Percentiles rank a stretch among this genome's conserved stretches.
These are phyloP conservation scores for Linanthus parryae DNA, from an alignment of 148 eudicot species.

Conservation along the genomic window DNA sequence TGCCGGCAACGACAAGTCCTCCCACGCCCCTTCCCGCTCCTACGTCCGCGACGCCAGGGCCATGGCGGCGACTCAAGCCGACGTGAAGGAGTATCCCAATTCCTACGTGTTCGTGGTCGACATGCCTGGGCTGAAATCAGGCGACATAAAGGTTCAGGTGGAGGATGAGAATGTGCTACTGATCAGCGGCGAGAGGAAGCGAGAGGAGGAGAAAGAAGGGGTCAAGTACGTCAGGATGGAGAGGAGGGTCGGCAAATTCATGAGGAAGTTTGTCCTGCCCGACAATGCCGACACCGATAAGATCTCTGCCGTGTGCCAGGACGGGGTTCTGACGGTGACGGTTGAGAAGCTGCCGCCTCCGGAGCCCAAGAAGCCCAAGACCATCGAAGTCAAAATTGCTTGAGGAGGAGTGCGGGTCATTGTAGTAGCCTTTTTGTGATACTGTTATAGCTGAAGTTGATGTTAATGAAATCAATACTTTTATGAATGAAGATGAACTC, in stretches of 20 bases:
- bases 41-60: conserved; percentile 27
- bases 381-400: conserved; percentile 5
- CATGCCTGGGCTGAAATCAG: too few species aligned
- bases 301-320: conserved; percentile 18
- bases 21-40: conserved; percentile 18
- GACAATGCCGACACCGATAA: conserved; percentile 3
- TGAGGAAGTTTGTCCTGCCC: conserved; percentile 15
- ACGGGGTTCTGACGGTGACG: conserved; percentile 19
- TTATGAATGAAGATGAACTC: too few species aligned
- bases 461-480: too few species aligned
- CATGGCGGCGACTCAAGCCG: conserved; percentile 25
- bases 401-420: too few species aligned
- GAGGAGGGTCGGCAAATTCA: conserved; percentile 6
- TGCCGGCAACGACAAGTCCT: conserved; percentile 27
- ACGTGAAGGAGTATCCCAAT: conserved; percentile 7
- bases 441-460: too few species aligned
- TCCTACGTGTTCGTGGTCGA: neutral
- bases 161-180: conserved; percentile 27
- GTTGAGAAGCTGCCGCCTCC: conserved; percentile 13
- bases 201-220: conserved; percentile 13
- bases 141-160: conserved; percentile 26
- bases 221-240: conserved; percentile 12
- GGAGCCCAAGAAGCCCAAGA: conserved; percentile 10
- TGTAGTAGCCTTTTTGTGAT: too few species aligned
- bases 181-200: conserved; percentile 21